A percentile compares a stretch with the other conserved stretches of the same genome.
These are phyloP conservation scores for Phytophthora ohioensis DNA, from an alignment of 352 stramenopile species.

Conservation along the genomic window DNA sequence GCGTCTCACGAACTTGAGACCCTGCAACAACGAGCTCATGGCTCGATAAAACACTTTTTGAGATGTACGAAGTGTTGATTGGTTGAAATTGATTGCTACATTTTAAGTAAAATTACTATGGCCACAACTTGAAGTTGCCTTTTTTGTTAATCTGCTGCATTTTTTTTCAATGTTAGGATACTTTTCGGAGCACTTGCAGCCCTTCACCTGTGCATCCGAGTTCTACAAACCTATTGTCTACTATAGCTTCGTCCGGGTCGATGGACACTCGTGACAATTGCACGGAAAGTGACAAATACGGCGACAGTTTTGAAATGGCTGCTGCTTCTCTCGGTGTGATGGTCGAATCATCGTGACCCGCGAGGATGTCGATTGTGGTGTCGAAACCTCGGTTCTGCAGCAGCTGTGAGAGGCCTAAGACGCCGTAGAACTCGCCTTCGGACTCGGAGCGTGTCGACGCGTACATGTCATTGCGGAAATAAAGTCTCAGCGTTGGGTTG, in stretches of 20 bases:
- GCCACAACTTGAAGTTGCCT: constrained; percentile 24
- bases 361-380: constrained; percentile 58
- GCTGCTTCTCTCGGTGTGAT: constrained; percentile 70
- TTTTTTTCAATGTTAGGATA: constrained; percentile 31
- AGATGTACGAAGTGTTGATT: constrained; percentile 17
- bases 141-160: not conserved
- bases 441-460: constrained; percentile 59
- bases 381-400: constrained; percentile 49
- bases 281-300: constrained; percentile 62
- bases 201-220: constrained; percentile 53
- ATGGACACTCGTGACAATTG: constrained; percentile 50
- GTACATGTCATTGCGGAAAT: constrained; percentile 81
- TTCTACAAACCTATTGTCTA: constrained; percentile 54
- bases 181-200: constrained; percentile 69
- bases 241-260: constrained; percentile 48
- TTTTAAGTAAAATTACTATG: too few species aligned
- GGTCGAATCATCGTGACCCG: constrained; percentile 33
- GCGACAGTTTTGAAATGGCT: constrained; percentile 41
- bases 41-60: constrained; percentile 1
- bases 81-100: constrained; percentile 21
- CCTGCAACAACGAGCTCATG: constrained; percentile 66
- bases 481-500: constrained; percentile 45
- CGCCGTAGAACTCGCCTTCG: constrained; percentile 58
- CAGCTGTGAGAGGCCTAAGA: constrained; percentile 48
- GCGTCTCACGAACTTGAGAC: constrained; percentile 71